phyloP scores from a whole-genome alignment of 2,329 filamentous ascomycete genomes.

The Furcasterigmium sp. region DNA sequence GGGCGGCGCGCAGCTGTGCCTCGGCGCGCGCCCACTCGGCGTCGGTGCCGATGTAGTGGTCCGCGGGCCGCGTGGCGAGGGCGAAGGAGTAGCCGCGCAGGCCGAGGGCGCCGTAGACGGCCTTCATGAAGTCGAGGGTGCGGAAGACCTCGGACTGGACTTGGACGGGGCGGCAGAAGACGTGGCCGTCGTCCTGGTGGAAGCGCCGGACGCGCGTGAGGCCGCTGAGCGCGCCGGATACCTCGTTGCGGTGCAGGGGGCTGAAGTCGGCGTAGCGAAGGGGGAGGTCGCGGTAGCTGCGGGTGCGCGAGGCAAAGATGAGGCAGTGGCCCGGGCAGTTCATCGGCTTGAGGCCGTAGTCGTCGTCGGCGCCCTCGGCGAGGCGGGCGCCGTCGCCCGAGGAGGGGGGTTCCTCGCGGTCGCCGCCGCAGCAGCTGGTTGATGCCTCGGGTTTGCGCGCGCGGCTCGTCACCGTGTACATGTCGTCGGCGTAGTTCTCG shows the following conservation, averaged over 20 bases:
- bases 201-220: slow-evolving; percentile 81
- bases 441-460: slow-evolving; percentile 16
- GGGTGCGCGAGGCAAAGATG: slow-evolving; percentile 68
- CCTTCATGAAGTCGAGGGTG: slow-evolving; percentile 69
- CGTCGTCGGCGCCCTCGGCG: slow-evolving; percentile 53
- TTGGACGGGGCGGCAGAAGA: slow-evolving; percentile 77
- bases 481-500: slow-evolving; percentile 86
- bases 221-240: slow-evolving; percentile 74
- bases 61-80: slow-evolving; percentile 71
- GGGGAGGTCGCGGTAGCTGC: slow-evolving; percentile 75
- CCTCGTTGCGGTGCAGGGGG: slow-evolving; percentile 79
- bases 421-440: slow-evolving; percentile 25
- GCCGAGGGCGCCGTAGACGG: slow-evolving; percentile 64
- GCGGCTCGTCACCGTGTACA: slow-evolving; percentile 72
- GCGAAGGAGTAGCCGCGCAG: slow-evolving; percentile 63
- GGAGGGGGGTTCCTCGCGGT: no score
- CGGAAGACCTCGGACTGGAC: slow-evolving; percentile 69
- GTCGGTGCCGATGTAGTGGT: slow-evolving; percentile 70
- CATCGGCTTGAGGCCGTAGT: slow-evolving; percentile 87
- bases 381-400: slow-evolving; percentile 10
- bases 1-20: slow-evolving; percentile 29
- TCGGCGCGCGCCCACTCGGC: slow-evolving; percentile 55
- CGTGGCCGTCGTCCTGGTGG: slow-evolving; percentile 87
- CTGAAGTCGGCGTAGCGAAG: slow-evolving; percentile 85
- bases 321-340: slow-evolving; percentile 88